Base-by-base conservation (phyloP, 108 stramenopile species). In the Discostella stelligeroides region DNA sequence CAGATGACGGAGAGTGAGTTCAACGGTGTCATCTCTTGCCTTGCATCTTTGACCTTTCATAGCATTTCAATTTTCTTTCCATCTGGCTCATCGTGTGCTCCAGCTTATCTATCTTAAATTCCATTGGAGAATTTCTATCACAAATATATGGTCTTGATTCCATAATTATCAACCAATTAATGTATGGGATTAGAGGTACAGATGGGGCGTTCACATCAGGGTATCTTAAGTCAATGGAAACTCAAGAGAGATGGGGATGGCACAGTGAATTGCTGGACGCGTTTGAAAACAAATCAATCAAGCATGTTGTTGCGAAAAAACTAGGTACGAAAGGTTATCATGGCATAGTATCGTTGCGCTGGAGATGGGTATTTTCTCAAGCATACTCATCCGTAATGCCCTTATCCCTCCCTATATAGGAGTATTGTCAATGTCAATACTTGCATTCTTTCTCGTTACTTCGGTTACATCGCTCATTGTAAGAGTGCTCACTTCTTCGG, bases 391-490 rank as follows among this genome's bases (percentile, higher is more conserved):
- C 34, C 3, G 15, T 28, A n/a, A 17, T 37, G 20, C 54, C n/a
- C 34, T 18, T 37, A 38, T 20, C 27, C 14, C 28, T 28, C 37
- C 37, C 9, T 43, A n/a, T 28, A 17, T 55, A 79, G 82, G 77
- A 29, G 55, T 72, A 9, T 41, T 83, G 38, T 54, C 62, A 17
- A 47, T 83, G 63, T 80, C 82, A 14, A 27, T 81, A 8, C 62
- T 86, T 24, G 72, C 87, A 15, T 90, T 86, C 73, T 85, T 86
- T 45, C 60, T 90, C 0, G 66, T 90, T 29, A 85, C 84, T 15
- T 75, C 81, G 7, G 80, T 87, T 25, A 90, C 89, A 14, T 81
- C 89, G 0, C 67, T 90, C 45, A 87, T 86, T 60, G 89, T 90
- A 9, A 43, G 89, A 62, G 82, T 88, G 17, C 60, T 90, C 60